phyloP scores from a whole-genome alignment of 2,329 filamentous ascomycete species.

The Chalaropsis ovoidea region DNA sequence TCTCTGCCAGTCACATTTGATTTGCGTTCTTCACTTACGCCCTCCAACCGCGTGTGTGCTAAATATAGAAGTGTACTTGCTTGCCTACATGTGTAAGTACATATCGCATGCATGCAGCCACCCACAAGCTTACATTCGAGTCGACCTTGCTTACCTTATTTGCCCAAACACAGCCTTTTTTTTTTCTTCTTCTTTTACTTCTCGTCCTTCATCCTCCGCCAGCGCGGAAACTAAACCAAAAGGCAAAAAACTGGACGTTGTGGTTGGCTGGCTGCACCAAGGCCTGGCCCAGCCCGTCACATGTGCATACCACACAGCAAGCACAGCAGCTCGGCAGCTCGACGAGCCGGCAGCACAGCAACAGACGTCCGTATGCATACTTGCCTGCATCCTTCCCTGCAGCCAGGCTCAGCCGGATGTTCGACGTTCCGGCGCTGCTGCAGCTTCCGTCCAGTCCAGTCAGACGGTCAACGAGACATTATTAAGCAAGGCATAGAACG shows the following conservation, averaged over 20 bases:
- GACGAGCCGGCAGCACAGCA: neutral
- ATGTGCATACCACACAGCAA: neutral
- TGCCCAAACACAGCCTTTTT: neutral
- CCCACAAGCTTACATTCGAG: neutral
- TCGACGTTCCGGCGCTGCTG: no score
- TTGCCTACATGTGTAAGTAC: neutral
- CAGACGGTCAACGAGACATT: no score
- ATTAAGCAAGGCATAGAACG: no score
- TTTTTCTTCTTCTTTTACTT: neutral
- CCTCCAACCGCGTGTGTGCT: neutral
- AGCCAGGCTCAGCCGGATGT: no score
- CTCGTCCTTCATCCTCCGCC: neutral
- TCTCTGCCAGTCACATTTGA: neutral
- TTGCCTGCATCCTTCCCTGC: neutral
- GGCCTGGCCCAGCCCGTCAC: neutral
- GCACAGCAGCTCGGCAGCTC: neutral
- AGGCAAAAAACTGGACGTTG: neutral
- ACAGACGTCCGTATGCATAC: neutral
- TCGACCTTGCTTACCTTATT: neutral
- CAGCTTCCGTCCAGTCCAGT: no score
- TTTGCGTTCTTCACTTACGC: neutral
- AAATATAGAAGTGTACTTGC: conserved; percentile 2
- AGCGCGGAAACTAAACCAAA: neutral
- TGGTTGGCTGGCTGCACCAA: neutral
- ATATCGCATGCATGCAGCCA: neutral